phyloP scores from a whole-genome alignment of 2,329 filamentous ascomycete genomes.

The Talaromyces sp. region DNA sequence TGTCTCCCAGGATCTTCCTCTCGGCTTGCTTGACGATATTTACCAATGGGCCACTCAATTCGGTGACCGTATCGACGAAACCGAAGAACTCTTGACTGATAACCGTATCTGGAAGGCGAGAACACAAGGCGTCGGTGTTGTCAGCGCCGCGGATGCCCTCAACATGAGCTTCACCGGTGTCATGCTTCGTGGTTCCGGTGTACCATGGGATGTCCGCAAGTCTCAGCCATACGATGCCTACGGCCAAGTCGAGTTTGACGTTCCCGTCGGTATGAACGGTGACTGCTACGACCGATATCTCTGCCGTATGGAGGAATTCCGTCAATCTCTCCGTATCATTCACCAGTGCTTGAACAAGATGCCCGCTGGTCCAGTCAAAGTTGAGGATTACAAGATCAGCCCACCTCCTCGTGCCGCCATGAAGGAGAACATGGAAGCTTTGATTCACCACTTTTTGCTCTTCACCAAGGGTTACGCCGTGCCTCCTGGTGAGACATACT shows the following conservation, averaged over 20 bases:
- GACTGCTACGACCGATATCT: conserved; percentile 99
- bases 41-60: conserved; percentile 99
- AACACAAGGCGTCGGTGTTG: conserved; percentile 85
- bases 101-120: conserved; percentile 99
- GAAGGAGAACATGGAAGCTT: conserved; percentile 99
- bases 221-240: conserved; percentile 97
- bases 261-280: conserved; percentile 91
- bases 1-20: conserved; percentile 89
- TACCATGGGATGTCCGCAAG: conserved; percentile 96
- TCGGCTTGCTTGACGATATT: conserved; percentile 94
- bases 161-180: conserved; percentile 96
- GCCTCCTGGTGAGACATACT: conserved; percentile 96
- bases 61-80: conserved; percentile 96
- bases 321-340: conserved; percentile 95
- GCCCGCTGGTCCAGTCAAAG: conserved; percentile 86
- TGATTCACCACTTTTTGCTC: conserved; percentile 98
- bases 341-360: conserved; percentile 99
- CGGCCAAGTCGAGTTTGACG: conserved; percentile 95
- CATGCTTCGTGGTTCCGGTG: conserved; percentile 94
- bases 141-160: conserved; percentile 86
- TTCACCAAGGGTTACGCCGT: conserved; percentile 99
- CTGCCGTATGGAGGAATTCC: conserved; percentile 99
- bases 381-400: conserved; percentile 98
- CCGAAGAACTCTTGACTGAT: conserved; percentile 95
- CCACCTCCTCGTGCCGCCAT: conserved; percentile 94